phyloP scores from a whole-genome alignment of 192 early-diverging fungal genomes.

The Pilobolus umbonatus region DNA sequence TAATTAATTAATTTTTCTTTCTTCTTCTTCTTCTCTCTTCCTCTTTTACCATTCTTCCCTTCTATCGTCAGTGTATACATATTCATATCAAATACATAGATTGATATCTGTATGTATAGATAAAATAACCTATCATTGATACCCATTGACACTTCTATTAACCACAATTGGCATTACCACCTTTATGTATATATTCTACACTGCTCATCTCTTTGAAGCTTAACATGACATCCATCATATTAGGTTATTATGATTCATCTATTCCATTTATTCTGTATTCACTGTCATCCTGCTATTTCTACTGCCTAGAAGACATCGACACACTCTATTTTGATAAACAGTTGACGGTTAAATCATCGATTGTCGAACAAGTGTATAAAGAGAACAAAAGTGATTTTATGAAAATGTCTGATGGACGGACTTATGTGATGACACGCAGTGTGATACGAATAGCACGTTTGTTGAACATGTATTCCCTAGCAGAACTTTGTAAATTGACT shows the following conservation, averaged over 20 bases:
- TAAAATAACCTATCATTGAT: too few species aligned
- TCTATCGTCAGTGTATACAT: too few species aligned
- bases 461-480: constrained; percentile 14
- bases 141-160: too few species aligned
- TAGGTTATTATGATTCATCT: constrained; percentile 5
- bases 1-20: neutral
- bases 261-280: neutral
- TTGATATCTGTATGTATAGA: too few species aligned
- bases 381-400: constrained; percentile 4
- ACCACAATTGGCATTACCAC: too few species aligned
- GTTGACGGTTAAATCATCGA: neutral
- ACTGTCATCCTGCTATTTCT: neutral
- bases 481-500: constrained; percentile 20
- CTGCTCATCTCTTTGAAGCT: neutral
- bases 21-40: neutral
- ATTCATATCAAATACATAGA: too few species aligned
- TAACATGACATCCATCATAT: neutral
- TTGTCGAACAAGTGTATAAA: neutral
- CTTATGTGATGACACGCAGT: neutral
- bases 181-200: neutral
- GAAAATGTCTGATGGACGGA: neutral
- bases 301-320: constrained; percentile 7
- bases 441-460: constrained; percentile 9
- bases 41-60: neutral
- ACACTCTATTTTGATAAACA: constrained; percentile 2